Percentiles rank a stretch among this genome's conserved stretches.
These are phyloP conservation scores for Piloderma croceum DNA, from an alignment of 768 basidiomycete species.

Conservation along the genomic window DNA sequence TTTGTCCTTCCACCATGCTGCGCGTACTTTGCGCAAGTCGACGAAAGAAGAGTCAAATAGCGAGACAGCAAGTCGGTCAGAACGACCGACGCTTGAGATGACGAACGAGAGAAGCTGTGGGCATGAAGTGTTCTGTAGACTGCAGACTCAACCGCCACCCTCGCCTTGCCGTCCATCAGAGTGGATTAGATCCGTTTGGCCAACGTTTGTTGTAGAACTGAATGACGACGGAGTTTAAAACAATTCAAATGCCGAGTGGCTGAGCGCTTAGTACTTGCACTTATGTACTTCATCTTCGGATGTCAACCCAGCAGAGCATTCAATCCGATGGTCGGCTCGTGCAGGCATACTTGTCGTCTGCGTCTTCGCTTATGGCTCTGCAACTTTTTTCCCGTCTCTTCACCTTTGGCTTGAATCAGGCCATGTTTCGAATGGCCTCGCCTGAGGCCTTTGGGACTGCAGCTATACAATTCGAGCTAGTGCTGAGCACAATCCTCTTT, in stretches of 20 bases:
- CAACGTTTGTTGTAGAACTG: no score
- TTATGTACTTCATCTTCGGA: background rate
- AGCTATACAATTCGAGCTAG: slow-evolving; percentile 89
- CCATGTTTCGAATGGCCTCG: slow-evolving; percentile 74
- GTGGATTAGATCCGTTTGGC: no score
- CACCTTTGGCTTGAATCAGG: slow-evolving; percentile 88
- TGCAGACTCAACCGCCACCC: slow-evolving; percentile 61
- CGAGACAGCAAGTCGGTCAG: slow-evolving; percentile 73
- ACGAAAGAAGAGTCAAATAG: slow-evolving; percentile 61
- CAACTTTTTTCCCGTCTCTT: slow-evolving; percentile 80
- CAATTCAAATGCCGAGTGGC: no score
- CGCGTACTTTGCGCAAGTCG: slow-evolving; percentile 67
- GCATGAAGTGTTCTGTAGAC: slow-evolving; percentile 70
- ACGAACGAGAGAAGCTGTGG: slow-evolving; percentile 71
- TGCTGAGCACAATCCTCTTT: slow-evolving; percentile 87
- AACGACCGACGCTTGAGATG: slow-evolving; percentile 62
- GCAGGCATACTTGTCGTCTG: no score
- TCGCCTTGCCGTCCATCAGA: slow-evolving; percentile 54
- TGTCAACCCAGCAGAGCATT: no score
- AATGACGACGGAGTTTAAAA: no score
- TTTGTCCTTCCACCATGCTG: slow-evolving; percentile 65
- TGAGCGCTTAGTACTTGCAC: background rate
- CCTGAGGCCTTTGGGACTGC: slow-evolving; percentile 87
- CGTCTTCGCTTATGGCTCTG: slow-evolving; percentile 70
- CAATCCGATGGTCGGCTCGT: no score